Conservation (phyloP, 345 rosid species). For the Camelina hispida region DNA sequence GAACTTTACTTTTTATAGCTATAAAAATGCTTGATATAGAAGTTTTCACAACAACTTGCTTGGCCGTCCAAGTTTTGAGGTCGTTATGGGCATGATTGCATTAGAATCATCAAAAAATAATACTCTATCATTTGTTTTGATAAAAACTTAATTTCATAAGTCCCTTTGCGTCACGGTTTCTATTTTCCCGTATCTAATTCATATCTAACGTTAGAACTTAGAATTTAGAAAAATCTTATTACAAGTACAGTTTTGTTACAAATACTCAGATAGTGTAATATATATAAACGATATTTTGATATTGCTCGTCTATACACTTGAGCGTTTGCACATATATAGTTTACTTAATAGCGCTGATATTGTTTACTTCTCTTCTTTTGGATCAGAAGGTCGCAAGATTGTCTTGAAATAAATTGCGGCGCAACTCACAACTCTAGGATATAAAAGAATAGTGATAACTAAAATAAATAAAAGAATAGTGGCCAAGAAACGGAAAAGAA, state of each 20-base stretch:
- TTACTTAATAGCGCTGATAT: neutral
- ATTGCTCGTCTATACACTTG: neutral
- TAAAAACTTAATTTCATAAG: neutral
- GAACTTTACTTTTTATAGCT: neutral
- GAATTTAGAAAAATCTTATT: neutral
- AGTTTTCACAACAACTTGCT: slow-evolving; percentile 39
- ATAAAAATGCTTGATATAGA: slow-evolving; percentile 36
- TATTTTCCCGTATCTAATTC: neutral
- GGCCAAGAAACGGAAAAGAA: slow-evolving; percentile 15
- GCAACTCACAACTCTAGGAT: slow-evolving; percentile 11
- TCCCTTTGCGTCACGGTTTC: neutral
- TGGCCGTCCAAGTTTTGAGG: slow-evolving; percentile 16
- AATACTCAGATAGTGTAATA: neutral
- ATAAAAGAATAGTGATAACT: neutral
- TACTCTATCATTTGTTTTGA: neutral
- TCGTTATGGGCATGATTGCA: slow-evolving; percentile 34
- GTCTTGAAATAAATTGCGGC: slow-evolving; percentile 41
- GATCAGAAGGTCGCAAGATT: slow-evolving; percentile 5
- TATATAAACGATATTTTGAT: neutral
- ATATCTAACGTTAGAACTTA: neutral
- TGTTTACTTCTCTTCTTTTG: neutral
- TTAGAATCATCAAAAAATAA: slow-evolving; percentile 16
- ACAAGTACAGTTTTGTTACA: neutral
- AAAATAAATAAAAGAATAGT: neutral
- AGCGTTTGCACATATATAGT: neutral